Evolutionary conservation across 768 basidiomycete genomes (phyloP), one percentile per base, ranked within the genome.

Genomic region (button mushroom (Agaricus bisporus)): DNA sequence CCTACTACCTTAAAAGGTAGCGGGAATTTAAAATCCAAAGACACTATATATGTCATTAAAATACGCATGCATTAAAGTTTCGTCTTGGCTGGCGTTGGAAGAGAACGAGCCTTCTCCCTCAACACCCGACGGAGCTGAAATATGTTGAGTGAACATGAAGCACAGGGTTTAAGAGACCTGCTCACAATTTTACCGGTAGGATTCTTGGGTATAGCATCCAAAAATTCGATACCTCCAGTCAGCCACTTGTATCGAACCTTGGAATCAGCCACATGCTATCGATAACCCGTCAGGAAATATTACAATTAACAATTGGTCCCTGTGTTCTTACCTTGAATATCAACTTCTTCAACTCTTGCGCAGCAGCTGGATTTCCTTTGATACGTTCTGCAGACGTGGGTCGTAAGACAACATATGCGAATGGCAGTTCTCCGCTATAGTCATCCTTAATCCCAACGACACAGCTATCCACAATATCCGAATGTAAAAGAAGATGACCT

Each of bases 361-460:
- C 70, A 25, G 68, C 76, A 10, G 54, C 56, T 3, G 67, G 58
- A 32, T 72, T 63, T 35, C 64, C 63, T 38, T 65, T 56, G 18
- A 73, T 66, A 28, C 70, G 67, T 42, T 74, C 69, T 36, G 64
- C 63, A 9, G 71, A 69, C 4, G 73, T 68, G 12, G 71, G 70
- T 43, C 68, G 68, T 15, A 81, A 73, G 3, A 84, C 84, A 20
- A 90, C 70, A 63, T 79, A 90, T 7, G 88, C 88, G 49, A 86
- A 61, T 0, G 89, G 88, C 10, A 87, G 59, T 63, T 91, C 88
- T 15, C 88, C 87, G 54, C 77, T 85, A 63, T 85, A 88, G 20
- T 89, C 87, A 59, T 91, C 85, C 1, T 75, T 75, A 17, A 88
- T 63, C 4, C 85, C 79, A 6, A 90, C 83, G 7, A 86, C 81